phyloP scores from a whole-genome alignment of 2,329 filamentous ascomycete species.

The Xylariaceae sp. region DNA sequence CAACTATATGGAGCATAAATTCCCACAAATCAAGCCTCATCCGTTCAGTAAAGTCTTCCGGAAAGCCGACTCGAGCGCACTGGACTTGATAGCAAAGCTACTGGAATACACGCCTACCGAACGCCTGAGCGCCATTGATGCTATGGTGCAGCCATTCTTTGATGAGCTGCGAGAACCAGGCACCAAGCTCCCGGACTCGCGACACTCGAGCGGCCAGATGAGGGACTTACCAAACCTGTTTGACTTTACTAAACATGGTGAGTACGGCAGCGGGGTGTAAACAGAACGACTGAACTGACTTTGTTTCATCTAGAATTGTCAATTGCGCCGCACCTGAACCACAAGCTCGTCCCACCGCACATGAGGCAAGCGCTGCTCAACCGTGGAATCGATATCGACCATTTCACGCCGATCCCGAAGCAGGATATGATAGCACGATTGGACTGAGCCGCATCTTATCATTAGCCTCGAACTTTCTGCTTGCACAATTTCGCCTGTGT shows the following conservation, averaged over 20 bases:
- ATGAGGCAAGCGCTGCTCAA: conserved; percentile 67
- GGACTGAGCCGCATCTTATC: conserved; percentile 59
- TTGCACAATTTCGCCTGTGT: conserved; percentile 28
- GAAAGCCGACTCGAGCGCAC: conserved; percentile 86
- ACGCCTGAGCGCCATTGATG: conserved; percentile 85
- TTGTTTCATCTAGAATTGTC: conserved; percentile 64
- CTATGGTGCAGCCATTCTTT: conserved; percentile 98
- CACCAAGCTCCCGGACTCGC: conserved; percentile 89
- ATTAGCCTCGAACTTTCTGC: conserved; percentile 24
- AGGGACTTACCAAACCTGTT: conserved; percentile 85
- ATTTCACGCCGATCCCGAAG: conserved; percentile 84
- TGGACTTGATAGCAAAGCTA: conserved; percentile 88
- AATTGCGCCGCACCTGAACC: conserved; percentile 85
- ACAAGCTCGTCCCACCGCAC: conserved; percentile 80
- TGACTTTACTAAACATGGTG: conserved; percentile 92
- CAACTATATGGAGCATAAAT: conserved; percentile 99
- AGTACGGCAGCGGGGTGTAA: conserved; percentile 27
- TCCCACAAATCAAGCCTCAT: conserved; percentile 98
- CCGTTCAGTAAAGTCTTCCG: conserved; percentile 99
- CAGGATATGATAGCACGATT: conserved; percentile 97
- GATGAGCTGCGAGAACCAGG: conserved; percentile 90
- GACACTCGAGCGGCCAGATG: conserved; percentile 73
- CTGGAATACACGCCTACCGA: conserved; percentile 97
- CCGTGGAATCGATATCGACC: conserved; percentile 85
- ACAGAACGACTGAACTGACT: conserved; percentile 17